Conservation (phyloP, 2,329 filamentous ascomycete species). For the Phyllosticta citrichinensis region DNA sequence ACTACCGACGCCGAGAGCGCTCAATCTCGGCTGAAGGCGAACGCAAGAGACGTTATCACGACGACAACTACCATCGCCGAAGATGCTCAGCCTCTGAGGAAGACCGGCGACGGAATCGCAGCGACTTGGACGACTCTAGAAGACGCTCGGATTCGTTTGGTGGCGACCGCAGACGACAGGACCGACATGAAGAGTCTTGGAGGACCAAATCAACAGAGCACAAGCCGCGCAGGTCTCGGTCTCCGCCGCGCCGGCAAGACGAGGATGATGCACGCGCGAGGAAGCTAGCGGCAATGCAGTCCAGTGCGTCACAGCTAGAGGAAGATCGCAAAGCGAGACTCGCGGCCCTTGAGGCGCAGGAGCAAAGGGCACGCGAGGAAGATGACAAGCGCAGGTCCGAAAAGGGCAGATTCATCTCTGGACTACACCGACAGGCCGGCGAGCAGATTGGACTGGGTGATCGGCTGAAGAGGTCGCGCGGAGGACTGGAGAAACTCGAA, state of each 20-base stretch:
- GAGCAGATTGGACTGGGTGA: constrained; percentile 11
- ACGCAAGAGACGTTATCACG: constrained; percentile 18
- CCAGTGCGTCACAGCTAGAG: constrained; percentile 51
- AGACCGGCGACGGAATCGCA: neutral
- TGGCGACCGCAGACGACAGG: neutral
- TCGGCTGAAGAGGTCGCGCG: constrained; percentile 10
- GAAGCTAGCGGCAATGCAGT: constrained; percentile 32
- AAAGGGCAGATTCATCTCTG: constrained; percentile 26
- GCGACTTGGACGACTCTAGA: neutral
- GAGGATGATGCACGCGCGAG: constrained; percentile 25
- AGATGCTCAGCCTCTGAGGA: neutral
- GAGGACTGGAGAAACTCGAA: constrained; percentile 8
- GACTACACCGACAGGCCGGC: constrained; percentile 19
- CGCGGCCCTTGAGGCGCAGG: constrained; percentile 54
- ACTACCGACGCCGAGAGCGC: neutral
- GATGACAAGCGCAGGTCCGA: constrained; percentile 45
- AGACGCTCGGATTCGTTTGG: neutral
- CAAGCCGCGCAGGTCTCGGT: neutral
- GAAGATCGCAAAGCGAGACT: constrained; percentile 59
- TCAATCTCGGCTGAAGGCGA: neutral
- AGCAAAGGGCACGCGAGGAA: constrained; percentile 53
- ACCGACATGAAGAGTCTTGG: neutral
- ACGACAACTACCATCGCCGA: constrained; percentile 18
- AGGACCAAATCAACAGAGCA: neutral
- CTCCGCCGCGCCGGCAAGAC: constrained; percentile 9